These are phyloP conservation scores for Sclerotiophoma versabilis DNA, from an alignment of 2,329 filamentous ascomycete genomes.

Conservation along the genomic window DNA sequence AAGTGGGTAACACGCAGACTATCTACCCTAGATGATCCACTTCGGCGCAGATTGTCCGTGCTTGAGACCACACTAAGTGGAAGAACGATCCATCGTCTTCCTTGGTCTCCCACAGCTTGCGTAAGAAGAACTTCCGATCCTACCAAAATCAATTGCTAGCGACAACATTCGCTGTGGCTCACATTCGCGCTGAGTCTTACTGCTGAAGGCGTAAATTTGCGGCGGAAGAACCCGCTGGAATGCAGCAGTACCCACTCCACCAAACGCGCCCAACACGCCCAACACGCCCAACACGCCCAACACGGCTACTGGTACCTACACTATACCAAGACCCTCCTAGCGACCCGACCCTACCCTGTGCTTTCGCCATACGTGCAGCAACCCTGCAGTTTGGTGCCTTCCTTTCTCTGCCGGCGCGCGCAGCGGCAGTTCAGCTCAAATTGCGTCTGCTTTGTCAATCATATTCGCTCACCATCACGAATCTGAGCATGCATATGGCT, in stretches of 20 bases:
- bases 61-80: background rate
- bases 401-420: constrained; percentile 19
- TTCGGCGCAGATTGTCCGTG: background rate
- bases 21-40: constrained; percentile 1
- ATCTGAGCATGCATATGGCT: constrained; percentile 6
- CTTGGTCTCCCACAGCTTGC: constrained; percentile 1
- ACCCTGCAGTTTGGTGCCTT: constrained; percentile 10
- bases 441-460: constrained; percentile 18
- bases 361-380: constrained; percentile 23
- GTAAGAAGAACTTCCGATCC: constrained; percentile 17
- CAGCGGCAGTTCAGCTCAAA: constrained; percentile 19
- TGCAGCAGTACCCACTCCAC: constrained; percentile 8
- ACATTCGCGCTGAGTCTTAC: constrained; percentile 5
- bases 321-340: constrained; percentile 1
- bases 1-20: constrained; percentile 1
- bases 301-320: background rate
- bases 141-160: constrained; percentile 4
- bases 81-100: constrained; percentile 3
- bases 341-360: constrained; percentile 22
- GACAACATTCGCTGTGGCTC: constrained; percentile 11
- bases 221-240: constrained; percentile 1
- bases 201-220: background rate
- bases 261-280: background rate
- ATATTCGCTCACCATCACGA: constrained; percentile 15
- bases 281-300: background rate